phyloP scores from a whole-genome alignment of 495 filamentous ascomycete genomes.

The Tuber brumale region DNA sequence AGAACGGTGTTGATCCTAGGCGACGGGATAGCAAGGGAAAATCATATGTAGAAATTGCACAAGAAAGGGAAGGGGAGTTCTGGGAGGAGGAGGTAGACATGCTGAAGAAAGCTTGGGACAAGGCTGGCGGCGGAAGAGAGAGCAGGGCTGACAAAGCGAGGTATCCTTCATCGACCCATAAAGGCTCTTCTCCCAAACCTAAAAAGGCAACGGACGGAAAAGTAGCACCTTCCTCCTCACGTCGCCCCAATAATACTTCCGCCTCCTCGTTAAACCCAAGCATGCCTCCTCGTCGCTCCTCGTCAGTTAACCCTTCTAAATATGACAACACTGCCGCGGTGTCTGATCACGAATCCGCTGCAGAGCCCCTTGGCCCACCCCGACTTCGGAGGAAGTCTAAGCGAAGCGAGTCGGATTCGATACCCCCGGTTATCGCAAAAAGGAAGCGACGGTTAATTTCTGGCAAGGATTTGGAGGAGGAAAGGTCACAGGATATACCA shows the following conservation, averaged over 20 bases:
- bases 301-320: constrained; percentile 36
- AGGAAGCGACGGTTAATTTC: constrained; percentile 38
- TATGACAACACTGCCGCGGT: constrained; percentile 26
- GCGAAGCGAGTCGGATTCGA: constrained; percentile 37
- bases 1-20: constrained; percentile 37
- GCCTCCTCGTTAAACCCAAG: constrained; percentile 22
- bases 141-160: constrained; percentile 20
- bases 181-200: constrained; percentile 28
- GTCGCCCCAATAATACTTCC: constrained; percentile 14
- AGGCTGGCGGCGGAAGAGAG: constrained; percentile 32
- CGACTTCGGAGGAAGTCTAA: constrained; percentile 33
- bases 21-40: constrained; percentile 59
- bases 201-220: constrained; percentile 26
- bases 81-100: constrained; percentile 87
- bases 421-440: constrained; percentile 25
- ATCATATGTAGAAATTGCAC: constrained; percentile 78
- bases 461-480: constrained; percentile 35
- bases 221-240: constrained; percentile 13
- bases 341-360: constrained; percentile 34
- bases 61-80: constrained; percentile 69
- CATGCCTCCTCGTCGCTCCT: constrained; percentile 25
- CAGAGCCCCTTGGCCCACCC: constrained; percentile 35
- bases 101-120: constrained; percentile 71
- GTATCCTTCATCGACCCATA: constrained; percentile 16
- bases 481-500: constrained; percentile 33